Percentiles rank a stretch among this genome's conserved stretches.
These are phyloP conservation scores for Mentha longifolia DNA, from an alignment of 257 asterid genomes.

Conservation along the genomic window DNA sequence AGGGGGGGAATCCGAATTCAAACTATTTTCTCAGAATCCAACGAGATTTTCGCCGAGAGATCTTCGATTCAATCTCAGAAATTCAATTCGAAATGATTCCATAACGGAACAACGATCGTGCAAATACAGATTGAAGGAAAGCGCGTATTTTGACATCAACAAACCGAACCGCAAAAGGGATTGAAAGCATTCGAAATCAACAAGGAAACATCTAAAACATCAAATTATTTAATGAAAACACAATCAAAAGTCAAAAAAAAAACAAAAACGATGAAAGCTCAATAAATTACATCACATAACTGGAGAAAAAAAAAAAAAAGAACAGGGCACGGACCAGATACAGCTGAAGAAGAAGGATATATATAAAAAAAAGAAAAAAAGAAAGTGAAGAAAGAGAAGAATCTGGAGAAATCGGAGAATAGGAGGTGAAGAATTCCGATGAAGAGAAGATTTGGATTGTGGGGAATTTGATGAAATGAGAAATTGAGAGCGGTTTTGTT, in stretches of 20 bases:
- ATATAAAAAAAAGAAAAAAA: no score
- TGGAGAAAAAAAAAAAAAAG: background rate
- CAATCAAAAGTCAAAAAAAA: constrained; percentile 11
- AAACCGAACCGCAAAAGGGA: constrained; percentile 16
- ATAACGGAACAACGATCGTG: constrained; percentile 21
- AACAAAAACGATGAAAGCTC: constrained; percentile 14
- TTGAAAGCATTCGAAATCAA: background rate
- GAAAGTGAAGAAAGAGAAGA: background rate
- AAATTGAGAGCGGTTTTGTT: constrained; percentile 41
- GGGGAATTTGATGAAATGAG: constrained; percentile 30
- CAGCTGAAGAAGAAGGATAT: background rate
- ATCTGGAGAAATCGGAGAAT: background rate
- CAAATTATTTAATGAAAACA: constrained; percentile 8
- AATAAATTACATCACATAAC: constrained; percentile 22
- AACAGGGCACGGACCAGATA: constrained; percentile 32
- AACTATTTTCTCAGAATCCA: background rate
- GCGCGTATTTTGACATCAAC: constrained; percentile 13
- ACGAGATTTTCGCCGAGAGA: background rate
- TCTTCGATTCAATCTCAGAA: constrained; percentile 15
- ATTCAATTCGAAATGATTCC: constrained; percentile 19
- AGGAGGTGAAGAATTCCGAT: background rate
- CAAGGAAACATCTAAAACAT: background rate
- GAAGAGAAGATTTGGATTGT: background rate
- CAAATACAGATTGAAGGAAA: constrained; percentile 16
- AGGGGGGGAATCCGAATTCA: constrained; percentile 16